These are phyloP conservation scores for Paraphysoderma sedebokerense DNA, from an alignment of 371 early-diverging fungal species.

Conservation along the genomic window DNA sequence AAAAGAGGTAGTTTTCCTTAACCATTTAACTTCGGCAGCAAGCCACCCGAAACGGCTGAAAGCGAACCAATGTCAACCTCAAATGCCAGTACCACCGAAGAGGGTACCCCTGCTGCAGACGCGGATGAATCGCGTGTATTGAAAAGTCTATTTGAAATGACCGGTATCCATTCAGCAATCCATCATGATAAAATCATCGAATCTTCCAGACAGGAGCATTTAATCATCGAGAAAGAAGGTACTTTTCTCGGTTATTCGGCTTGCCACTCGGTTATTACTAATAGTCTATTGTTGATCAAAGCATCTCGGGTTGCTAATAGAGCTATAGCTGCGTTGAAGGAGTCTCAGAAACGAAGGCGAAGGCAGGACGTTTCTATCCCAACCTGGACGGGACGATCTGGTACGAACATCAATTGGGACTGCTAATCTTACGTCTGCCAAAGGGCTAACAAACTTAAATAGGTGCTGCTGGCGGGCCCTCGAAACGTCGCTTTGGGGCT, in stretches of 20 bases:
- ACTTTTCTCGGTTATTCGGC: no score
- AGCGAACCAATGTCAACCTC: background rate
- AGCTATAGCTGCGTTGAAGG: conserved; percentile 32
- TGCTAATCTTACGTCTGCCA: no score
- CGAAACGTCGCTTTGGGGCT: background rate
- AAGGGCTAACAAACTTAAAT: no score
- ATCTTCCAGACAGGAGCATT: conserved; percentile 36
- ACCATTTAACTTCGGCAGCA: no score
- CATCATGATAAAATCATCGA: conserved; percentile 75
- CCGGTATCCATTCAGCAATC: conserved; percentile 68
- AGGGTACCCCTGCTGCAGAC: background rate
- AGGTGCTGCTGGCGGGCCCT: conserved; percentile 1
- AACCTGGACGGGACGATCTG: conserved; percentile 51
- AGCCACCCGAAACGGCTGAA: no score
- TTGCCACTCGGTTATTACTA: no score
- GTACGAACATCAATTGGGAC: no score
- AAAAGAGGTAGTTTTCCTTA: no score
- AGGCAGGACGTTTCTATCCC: conserved; percentile 29
- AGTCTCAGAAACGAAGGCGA: conserved; percentile 22
- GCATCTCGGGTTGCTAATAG: conserved; percentile 37
- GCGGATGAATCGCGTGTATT: conserved; percentile 41
- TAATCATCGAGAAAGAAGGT: conserved; percentile 55
- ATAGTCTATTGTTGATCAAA: no score
- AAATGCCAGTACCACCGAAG: background rate
- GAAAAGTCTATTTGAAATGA: conserved; percentile 51